Evolutionary conservation across 805 yeast species (phyloP).

Genomic region (Nakazawaea wickerhamii): DNA sequence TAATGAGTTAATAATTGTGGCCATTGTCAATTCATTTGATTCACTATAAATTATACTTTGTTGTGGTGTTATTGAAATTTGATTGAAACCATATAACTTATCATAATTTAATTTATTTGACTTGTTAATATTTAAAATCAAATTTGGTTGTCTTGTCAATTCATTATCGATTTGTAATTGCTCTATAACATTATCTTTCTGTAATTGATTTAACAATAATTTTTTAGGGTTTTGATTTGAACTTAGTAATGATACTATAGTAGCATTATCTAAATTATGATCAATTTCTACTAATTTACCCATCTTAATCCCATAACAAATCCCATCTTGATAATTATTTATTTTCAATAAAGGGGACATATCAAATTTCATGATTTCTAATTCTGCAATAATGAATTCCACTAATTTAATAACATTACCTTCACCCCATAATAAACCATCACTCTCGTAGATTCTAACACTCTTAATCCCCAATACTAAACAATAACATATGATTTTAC

Average conservation of each 20-base stretch:
- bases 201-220: background rate
- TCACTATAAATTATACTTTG: too few species aligned
- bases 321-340: background rate
- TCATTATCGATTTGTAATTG: background rate
- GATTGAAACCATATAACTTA: background rate
- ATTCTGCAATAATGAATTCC: slow-evolving; percentile 1
- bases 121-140: background rate
- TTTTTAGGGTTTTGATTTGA: background rate
- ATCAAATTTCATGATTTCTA: background rate
- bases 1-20: too few species aligned
- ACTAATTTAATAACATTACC: background rate
- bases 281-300: background rate
- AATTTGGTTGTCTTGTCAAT: slow-evolving; percentile 1
- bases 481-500: slow-evolving; percentile 28
- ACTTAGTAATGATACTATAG: background rate
- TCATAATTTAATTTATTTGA: background rate
- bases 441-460: slow-evolving; percentile 23
- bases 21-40: too few species aligned
- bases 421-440: slow-evolving; percentile 25
- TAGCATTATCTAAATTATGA: background rate
- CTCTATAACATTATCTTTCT: background rate
- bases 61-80: background rate
- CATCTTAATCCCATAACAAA: background rate
- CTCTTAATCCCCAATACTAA: slow-evolving; percentile 20
- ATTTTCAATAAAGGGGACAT: background rate